Evolutionary conservation across 1,139 yeast genomes (phyloP).

Genomic region (Pichia sp.): DNA sequence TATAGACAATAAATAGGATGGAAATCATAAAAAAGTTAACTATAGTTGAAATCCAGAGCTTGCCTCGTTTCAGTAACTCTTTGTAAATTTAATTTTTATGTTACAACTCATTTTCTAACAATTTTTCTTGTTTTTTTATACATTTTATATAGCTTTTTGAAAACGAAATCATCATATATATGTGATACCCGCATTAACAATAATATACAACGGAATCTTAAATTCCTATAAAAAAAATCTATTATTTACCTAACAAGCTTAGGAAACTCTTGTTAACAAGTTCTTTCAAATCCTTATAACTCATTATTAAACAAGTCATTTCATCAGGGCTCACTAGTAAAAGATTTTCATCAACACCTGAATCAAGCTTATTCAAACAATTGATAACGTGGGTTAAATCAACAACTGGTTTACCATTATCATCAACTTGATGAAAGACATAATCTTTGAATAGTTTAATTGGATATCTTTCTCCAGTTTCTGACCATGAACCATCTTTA

Average conservation of each 20-base stretch:
- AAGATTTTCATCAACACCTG: slow-evolving; percentile 81
- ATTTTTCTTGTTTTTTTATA: slow-evolving; percentile 1
- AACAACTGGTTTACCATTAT: slow-evolving; percentile 65
- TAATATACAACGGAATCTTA: slow-evolving; percentile 4
- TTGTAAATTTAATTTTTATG: background rate
- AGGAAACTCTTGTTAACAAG: slow-evolving; percentile 69
- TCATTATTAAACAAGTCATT: slow-evolving; percentile 68
- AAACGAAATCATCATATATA: background rate
- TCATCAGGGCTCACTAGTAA: slow-evolving; percentile 80
- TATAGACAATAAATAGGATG: too few relatives aligned
- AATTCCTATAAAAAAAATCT: background rate
- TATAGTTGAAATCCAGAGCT: background rate
- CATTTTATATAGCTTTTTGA: background rate
- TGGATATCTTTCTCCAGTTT: slow-evolving; percentile 70
- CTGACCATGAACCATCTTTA: slow-evolving; percentile 58
- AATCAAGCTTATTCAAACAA: slow-evolving; percentile 82
- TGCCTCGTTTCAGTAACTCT: background rate
- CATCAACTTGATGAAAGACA: slow-evolving; percentile 80
- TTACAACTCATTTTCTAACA: background rate
- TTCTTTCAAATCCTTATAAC: slow-evolving; percentile 74
- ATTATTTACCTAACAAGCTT: slow-evolving; percentile 32
- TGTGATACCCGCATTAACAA: background rate
- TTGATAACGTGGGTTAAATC: slow-evolving; percentile 79
- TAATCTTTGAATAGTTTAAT: slow-evolving; percentile 75
- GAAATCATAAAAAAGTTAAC: too few relatives aligned